phyloP scores from a whole-genome alignment of 768 basidiomycete species.

The Strobilomyces confusus region DNA sequence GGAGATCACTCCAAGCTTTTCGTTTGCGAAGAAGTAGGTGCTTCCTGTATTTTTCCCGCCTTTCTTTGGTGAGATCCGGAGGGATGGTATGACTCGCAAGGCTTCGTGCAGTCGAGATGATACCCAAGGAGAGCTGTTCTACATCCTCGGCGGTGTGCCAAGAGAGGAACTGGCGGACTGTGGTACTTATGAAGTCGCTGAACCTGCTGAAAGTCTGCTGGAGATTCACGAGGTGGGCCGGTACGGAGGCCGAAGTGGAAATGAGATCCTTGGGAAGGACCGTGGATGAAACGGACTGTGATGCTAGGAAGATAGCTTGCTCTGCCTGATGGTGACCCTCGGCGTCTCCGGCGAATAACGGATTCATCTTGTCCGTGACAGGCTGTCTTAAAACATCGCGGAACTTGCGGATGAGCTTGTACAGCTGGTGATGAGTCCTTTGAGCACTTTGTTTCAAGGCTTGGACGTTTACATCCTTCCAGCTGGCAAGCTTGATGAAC shows the following conservation, averaged over 20 bases:
- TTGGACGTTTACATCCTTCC: slow-evolving; percentile 96
- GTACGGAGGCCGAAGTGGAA: slow-evolving; percentile 2
- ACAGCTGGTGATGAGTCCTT: slow-evolving; percentile 85
- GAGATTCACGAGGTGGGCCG: slow-evolving; percentile 46
- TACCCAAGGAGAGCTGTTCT: slow-evolving; percentile 54
- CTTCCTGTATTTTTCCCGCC: slow-evolving; percentile 62
- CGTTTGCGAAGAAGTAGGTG: slow-evolving; percentile 77
- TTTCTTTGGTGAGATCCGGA: slow-evolving; percentile 40
- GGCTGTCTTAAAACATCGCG: slow-evolving; percentile 84
- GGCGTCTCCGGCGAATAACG: slow-evolving; percentile 32
- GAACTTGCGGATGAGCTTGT: slow-evolving; percentile 88
- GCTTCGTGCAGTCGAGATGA: slow-evolving; percentile 58
- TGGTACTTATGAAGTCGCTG: slow-evolving; percentile 37
- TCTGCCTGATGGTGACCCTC: slow-evolving; percentile 28
- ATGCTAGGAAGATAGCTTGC: slow-evolving; percentile 3
- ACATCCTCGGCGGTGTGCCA: slow-evolving; percentile 39
- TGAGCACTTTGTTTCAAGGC: slow-evolving; percentile 90
- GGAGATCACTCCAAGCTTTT: slow-evolving; percentile 85
- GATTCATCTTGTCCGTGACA: slow-evolving; percentile 39
- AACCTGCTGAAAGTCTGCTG: slow-evolving; percentile 50
- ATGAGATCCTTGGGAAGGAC: slow-evolving; percentile 1
- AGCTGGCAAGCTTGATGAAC: slow-evolving; percentile 93
- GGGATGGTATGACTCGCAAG: slow-evolving; percentile 49
- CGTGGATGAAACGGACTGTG: not conserved
- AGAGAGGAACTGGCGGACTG: slow-evolving; percentile 41